Evolutionary conservation across 495 filamentous ascomycete species (phyloP).

Genomic region (Penicillium maclennaniae): DNA sequence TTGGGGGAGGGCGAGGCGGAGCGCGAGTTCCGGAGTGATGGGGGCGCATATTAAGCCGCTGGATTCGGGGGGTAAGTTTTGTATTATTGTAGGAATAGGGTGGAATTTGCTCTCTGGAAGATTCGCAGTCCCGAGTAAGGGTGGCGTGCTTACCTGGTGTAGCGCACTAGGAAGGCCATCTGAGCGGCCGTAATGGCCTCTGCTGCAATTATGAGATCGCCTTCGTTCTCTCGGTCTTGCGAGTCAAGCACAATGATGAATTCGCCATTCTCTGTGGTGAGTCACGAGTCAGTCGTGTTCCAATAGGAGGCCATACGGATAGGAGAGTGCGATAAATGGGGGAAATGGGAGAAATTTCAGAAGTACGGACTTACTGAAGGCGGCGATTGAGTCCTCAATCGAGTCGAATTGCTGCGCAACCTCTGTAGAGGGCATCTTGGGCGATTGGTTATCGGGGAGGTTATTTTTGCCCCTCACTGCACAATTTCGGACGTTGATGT

Average conservation of each 20-base stretch:
- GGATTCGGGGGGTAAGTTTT: not conserved
- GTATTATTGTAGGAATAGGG: not conserved
- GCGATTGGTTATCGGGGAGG: constrained; percentile 1
- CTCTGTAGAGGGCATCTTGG: constrained; percentile 39
- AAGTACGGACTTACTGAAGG: constrained; percentile 65
- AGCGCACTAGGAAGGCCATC: constrained; percentile 91
- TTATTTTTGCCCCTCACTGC: constrained; percentile 25
- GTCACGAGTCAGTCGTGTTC: constrained; percentile 14
- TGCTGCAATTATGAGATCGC: constrained; percentile 93
- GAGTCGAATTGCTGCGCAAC: constrained; percentile 60
- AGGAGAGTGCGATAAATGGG: not conserved
- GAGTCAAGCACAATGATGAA: constrained; percentile 96
- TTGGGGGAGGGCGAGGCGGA: constrained; percentile 71
- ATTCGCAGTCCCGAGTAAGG: not conserved
- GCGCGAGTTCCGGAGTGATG: constrained; percentile 61
- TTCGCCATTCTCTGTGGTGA: constrained; percentile 67
- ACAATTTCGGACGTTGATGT: constrained; percentile 1
- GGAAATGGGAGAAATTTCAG: not conserved
- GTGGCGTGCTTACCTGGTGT: constrained; percentile 53
- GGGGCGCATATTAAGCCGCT: constrained; percentile 91
- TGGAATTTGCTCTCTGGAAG: not conserved
- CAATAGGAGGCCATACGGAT: not conserved
- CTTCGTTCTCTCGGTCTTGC: constrained; percentile 90
- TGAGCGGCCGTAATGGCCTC: constrained; percentile 79
- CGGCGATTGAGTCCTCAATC: constrained; percentile 78